phyloP scores from a whole-genome alignment of 352 stramenopile genomes.

The Globisporangium yorkense region DNA sequence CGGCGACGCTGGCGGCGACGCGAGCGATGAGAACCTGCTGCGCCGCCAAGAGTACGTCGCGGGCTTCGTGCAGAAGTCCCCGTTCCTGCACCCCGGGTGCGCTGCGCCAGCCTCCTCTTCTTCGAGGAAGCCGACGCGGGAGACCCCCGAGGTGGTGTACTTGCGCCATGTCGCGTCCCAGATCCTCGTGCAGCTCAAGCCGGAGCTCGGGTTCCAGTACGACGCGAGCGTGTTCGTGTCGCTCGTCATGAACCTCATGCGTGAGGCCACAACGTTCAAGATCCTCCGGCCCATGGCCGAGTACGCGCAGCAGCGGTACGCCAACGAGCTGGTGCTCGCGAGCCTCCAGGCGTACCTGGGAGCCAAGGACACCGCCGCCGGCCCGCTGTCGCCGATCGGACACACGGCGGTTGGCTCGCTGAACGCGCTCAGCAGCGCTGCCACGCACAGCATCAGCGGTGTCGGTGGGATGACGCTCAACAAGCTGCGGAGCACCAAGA shows the following conservation, averaged over 20 bases:
- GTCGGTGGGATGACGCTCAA: slow-evolving; percentile 33
- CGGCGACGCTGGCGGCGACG: slow-evolving; percentile 21
- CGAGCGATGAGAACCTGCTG: slow-evolving; percentile 35
- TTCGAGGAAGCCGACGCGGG: slow-evolving; percentile 19
- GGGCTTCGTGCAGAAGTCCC: slow-evolving; percentile 46
- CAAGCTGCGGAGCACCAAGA: slow-evolving; percentile 55
- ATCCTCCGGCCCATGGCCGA: slow-evolving; percentile 61
- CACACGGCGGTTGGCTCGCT: slow-evolving; percentile 8
- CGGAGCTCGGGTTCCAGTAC: slow-evolving; percentile 46
- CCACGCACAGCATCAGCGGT: not conserved
- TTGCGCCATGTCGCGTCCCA: slow-evolving; percentile 63
- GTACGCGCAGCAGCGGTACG: slow-evolving; percentile 62
- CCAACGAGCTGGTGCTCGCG: slow-evolving; percentile 56
- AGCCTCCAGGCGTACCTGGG: slow-evolving; percentile 25
- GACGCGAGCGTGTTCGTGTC: slow-evolving; percentile 61
- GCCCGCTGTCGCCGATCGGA: slow-evolving; percentile 10
- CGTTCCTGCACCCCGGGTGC: slow-evolving; percentile 69
- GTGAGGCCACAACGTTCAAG: slow-evolving; percentile 57
- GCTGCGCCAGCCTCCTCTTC: slow-evolving; percentile 10
- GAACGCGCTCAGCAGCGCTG: not conserved
- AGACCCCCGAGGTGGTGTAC: slow-evolving; percentile 49
- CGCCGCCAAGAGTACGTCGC: slow-evolving; percentile 54
- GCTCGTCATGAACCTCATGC: slow-evolving; percentile 57
- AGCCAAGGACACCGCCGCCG: slow-evolving; percentile 17
- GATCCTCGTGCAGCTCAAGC: slow-evolving; percentile 55